Evolutionary conservation across 768 basidiomycete genomes (phyloP).

Genomic region (Lactifluus echinatus): DNA sequence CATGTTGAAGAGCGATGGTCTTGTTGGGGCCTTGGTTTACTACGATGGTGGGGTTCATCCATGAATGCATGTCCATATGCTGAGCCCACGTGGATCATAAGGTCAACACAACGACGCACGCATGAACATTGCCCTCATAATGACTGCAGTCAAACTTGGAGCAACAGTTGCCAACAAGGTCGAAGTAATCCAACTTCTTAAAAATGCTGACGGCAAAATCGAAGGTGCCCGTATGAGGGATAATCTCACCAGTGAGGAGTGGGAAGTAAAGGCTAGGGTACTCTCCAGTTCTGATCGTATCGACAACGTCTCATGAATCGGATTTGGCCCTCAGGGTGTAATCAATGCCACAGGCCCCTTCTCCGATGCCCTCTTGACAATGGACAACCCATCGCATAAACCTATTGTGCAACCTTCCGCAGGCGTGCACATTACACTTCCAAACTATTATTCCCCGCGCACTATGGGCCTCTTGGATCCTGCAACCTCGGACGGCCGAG

Average conservation of each 20-base stretch:
- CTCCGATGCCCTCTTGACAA: slow-evolving; percentile 71
- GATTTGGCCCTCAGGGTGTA: slow-evolving; percentile 47
- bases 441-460: slow-evolving; percentile 92
- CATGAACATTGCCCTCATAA: slow-evolving; percentile 93
- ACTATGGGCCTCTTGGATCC: slow-evolving; percentile 96
- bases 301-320: neutral
- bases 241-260: slow-evolving; percentile 74
- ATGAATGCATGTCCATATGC: slow-evolving; percentile 27
- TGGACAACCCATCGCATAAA: slow-evolving; percentile 69
- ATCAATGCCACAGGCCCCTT: slow-evolving; percentile 98
- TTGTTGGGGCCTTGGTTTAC: slow-evolving; percentile 93
- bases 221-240: slow-evolving; percentile 73
- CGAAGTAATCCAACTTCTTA: slow-evolving; percentile 73
- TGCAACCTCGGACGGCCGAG: slow-evolving; percentile 89
- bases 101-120: slow-evolving; percentile 98
- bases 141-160: slow-evolving; percentile 91
- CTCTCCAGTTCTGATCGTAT: neutral
- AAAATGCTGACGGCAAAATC: slow-evolving; percentile 54
- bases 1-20: slow-evolving; percentile 86
- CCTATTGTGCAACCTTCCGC: slow-evolving; percentile 90
- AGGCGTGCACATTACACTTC: slow-evolving; percentile 93
- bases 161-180: slow-evolving; percentile 85
- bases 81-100: slow-evolving; percentile 25
- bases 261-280: slow-evolving; percentile 74
- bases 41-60: slow-evolving; percentile 66